Evolutionary conservation across 805 yeast genomes (phyloP).

Genomic region (Nadsonia fulvescens): DNA sequence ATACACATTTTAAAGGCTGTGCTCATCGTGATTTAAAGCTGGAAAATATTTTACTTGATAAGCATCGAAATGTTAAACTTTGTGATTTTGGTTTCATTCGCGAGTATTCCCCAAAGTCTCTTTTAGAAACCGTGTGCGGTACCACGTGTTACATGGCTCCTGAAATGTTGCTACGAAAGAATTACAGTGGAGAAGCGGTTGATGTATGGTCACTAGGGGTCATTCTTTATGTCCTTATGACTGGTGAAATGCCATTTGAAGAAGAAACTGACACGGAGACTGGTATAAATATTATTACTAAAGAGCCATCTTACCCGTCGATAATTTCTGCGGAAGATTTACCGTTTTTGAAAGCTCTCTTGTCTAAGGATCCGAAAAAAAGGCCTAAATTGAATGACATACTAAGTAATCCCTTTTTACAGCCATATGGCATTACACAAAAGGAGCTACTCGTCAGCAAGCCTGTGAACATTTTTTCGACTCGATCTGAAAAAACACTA

Average conservation of each 20-base stretch:
- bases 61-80: constrained; percentile 62
- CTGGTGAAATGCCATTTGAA: constrained; percentile 84
- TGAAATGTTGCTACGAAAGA: constrained; percentile 50
- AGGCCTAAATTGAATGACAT: constrained; percentile 44
- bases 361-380: constrained; percentile 44
- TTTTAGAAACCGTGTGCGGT: constrained; percentile 77
- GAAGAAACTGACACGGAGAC: constrained; percentile 56
- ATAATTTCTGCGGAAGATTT: constrained; percentile 25
- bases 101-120: constrained; percentile 38
- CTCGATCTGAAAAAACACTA: constrained; percentile 44
- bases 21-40: constrained; percentile 68
- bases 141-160: constrained; percentile 97
- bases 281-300: constrained; percentile 38
- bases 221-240: constrained; percentile 64
- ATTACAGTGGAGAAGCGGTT: constrained; percentile 57
- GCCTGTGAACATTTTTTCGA: constrained; percentile 29
- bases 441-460: constrained; percentile 21
- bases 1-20: constrained; percentile 54
- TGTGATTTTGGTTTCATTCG: constrained; percentile 93
- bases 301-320: constrained; percentile 44
- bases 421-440: constrained; percentile 25
- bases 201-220: constrained; percentile 92
- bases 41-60: constrained; percentile 65
- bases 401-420: constrained; percentile 31
- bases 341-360: constrained; percentile 32